Evolutionary conservation across 306 rosid genomes (phyloP).

Genomic region (Acmispon strigosus): DNA sequence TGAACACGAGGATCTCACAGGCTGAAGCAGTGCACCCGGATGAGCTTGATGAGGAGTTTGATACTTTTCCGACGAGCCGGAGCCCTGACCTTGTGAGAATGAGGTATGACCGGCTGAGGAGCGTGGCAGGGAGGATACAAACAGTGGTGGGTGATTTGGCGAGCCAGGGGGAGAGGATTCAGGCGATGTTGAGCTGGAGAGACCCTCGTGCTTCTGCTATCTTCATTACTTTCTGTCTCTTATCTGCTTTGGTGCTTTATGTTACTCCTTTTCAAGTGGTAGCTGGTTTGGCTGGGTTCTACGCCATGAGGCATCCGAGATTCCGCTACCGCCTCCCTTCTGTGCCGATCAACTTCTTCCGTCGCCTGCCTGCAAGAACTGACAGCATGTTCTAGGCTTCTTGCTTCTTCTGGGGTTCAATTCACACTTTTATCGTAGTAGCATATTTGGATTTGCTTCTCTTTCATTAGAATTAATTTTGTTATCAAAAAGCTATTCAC

Average conservation of each 20-base stretch:
- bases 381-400: constrained; percentile 30
- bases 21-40: constrained; percentile 33
- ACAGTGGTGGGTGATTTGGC: constrained; percentile 34
- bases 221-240: constrained; percentile 6
- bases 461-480: too few species aligned
- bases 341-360: constrained; percentile 29
- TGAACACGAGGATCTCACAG: constrained; percentile 39
- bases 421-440: not conserved
- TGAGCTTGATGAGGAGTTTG: constrained; percentile 42
- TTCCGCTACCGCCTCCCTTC: constrained; percentile 31
- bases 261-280: constrained; percentile 31
- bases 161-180: constrained; percentile 40
- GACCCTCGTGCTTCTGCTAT: constrained; percentile 39
- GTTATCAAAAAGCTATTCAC: too few species aligned
- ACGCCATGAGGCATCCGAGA: constrained; percentile 37
- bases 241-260: constrained; percentile 18
- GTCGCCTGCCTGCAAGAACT: constrained; percentile 33
- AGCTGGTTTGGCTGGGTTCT: constrained; percentile 28
- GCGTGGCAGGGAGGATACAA: constrained; percentile 24
- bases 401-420: not conserved
- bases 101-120: constrained; percentile 38
- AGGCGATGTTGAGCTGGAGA: constrained; percentile 44
- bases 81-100: constrained; percentile 31
- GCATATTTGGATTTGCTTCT: too few species aligned
- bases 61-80: constrained; percentile 32